A percentile compares a stretch with the other conserved stretches of the same genome.
Evolutionary conservation across 352 stramenopile genomes (phyloP).

Genomic region (Phytopythium aichiense): DNA sequence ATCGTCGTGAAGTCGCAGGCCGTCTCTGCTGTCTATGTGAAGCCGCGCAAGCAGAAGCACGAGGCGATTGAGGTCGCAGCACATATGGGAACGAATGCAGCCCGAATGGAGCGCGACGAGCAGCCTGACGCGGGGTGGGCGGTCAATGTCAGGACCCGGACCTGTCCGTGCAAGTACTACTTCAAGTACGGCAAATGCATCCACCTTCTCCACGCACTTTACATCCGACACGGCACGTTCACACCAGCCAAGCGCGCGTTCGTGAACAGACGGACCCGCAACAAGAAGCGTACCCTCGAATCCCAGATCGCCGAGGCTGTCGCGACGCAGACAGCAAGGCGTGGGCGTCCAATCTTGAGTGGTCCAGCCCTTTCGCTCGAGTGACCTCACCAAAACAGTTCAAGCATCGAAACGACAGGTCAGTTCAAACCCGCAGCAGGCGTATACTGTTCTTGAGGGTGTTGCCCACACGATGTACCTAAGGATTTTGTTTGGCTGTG

Average conservation of each 20-base stretch:
- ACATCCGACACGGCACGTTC: not conserved
- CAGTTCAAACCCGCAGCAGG: too few relatives aligned
- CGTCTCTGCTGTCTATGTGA: not conserved
- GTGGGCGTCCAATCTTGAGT: not conserved
- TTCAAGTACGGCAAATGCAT: constrained; percentile 8
- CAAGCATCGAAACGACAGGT: too few relatives aligned
- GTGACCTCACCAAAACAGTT: not conserved
- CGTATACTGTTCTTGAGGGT: too few relatives aligned
- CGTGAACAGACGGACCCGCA: not conserved
- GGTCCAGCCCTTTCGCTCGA: not conserved
- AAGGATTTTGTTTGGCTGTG: too few relatives aligned
- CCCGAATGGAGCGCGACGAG: not conserved
- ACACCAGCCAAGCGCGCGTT: not conserved
- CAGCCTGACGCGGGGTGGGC: constrained; percentile 2
- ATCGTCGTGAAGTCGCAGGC: not conserved
- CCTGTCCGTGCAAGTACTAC: constrained; percentile 4
- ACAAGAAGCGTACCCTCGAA: not conserved
- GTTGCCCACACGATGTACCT: too few relatives aligned
- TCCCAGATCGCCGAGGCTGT: not conserved
- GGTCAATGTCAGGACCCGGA: not conserved
- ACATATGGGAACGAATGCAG: not conserved
- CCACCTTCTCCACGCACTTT: constrained; percentile 1
- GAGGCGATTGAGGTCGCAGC: not conserved
- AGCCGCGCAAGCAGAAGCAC: not conserved
- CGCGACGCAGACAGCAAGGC: not conserved